Conservation (phyloP, 768 basidiomycete genomes). For the Crepidotus variabilis region DNA sequence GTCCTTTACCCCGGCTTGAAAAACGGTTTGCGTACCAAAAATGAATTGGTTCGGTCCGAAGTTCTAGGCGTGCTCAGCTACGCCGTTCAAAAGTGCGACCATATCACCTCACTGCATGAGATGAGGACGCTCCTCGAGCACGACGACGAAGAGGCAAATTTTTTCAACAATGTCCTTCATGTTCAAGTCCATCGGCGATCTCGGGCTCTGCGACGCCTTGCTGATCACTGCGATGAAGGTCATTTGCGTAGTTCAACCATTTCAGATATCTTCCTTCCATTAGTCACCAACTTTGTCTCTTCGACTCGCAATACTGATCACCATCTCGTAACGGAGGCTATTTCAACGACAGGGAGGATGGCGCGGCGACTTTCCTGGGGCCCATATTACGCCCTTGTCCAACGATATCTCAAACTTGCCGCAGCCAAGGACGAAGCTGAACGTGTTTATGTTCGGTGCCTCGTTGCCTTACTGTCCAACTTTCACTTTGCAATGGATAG, state of each 20-base stretch:
- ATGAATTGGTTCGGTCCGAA: constrained; percentile 86
- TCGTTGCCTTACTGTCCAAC: constrained; percentile 82
- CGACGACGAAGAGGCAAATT: constrained; percentile 92
- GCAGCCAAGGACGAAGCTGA: constrained; percentile 68
- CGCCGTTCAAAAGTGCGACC: constrained; percentile 62
- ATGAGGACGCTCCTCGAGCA: constrained; percentile 77
- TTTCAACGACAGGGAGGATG: constrained; percentile 73
- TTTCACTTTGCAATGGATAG: constrained; percentile 90
- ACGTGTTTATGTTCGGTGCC: constrained; percentile 76
- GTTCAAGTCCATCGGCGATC: constrained; percentile 89
- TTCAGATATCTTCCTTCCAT: constrained; percentile 80
- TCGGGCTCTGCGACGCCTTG: constrained; percentile 80
- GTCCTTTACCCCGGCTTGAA: constrained; percentile 76
- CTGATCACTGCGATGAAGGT: constrained; percentile 68
- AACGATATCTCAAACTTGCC: constrained; percentile 73
- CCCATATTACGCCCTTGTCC: constrained; percentile 74
- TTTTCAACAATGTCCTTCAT: constrained; percentile 95
- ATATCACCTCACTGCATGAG: constrained; percentile 63
- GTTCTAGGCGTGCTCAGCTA: constrained; percentile 74
- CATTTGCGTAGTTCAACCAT: constrained; percentile 66
- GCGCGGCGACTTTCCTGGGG: constrained; percentile 79
- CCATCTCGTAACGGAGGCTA: constrained; percentile 87
- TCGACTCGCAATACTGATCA: constrained; percentile 67
- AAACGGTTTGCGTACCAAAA: constrained; percentile 72
- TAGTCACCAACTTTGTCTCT: constrained; percentile 77